A percentile compares a stretch with the other conserved stretches of the same genome.
These are phyloP conservation scores for Russula brevipes DNA, from an alignment of 768 basidiomycete species.

Conservation along the genomic window DNA sequence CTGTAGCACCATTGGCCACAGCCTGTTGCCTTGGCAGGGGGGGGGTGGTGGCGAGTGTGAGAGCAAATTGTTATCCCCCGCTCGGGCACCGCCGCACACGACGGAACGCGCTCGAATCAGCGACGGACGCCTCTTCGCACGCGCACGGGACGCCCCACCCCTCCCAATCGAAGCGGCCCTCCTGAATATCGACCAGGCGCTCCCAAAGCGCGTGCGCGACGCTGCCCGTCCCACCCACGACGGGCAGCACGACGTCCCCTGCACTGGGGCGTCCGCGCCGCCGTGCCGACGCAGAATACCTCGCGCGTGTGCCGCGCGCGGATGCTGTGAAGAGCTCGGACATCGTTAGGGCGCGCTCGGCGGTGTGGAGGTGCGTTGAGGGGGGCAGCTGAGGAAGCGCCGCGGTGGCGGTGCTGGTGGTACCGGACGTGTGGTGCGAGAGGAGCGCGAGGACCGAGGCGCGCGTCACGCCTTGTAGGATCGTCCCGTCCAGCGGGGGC, in stretches of 20 bases:
- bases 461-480: constrained; percentile 89
- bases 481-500: constrained; percentile 84
- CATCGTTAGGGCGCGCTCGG: constrained; percentile 46
- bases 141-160: constrained; percentile 55
- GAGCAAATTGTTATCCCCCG: no score
- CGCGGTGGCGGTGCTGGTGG: constrained; percentile 17
- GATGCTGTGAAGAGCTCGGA: constrained; percentile 41
- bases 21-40: neutral
- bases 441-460: constrained; percentile 78
- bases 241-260: constrained; percentile 46
- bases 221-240: constrained; percentile 41
- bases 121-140: constrained; percentile 24
- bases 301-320: constrained; percentile 60
- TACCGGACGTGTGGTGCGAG: constrained; percentile 33
- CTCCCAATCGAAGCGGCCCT: constrained; percentile 55
- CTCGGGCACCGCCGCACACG: no score
- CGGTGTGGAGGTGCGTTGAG: constrained; percentile 37
- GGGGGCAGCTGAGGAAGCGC: constrained; percentile 38
- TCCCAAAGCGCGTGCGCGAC: constrained; percentile 67
- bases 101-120: neutral
- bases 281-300: constrained; percentile 81
- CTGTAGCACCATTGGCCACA: neutral
- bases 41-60: neutral
- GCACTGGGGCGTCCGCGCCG: no score
- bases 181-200: constrained; percentile 73